Evolutionary conservation across 768 basidiomycete genomes (phyloP).

Genomic region (Russula virescens): DNA sequence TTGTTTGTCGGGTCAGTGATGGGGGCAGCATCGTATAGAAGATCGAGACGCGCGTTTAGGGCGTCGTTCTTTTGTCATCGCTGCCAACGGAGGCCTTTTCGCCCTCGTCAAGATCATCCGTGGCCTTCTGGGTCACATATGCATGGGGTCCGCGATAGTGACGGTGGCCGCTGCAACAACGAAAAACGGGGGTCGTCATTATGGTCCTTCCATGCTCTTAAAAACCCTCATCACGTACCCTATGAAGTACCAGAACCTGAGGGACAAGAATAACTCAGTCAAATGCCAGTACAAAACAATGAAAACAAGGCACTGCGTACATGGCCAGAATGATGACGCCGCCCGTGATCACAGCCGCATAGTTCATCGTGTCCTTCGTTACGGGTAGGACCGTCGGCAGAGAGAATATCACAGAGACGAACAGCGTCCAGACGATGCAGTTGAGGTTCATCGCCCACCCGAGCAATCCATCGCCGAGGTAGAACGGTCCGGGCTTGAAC

Average conservation of each 20-base stretch:
- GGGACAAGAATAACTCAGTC: not conserved
- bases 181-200: not conserved
- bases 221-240: conserved; percentile 17
- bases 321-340: conserved; percentile 33
- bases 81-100: not conserved
- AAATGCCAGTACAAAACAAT: not conserved
- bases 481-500: conserved; percentile 85
- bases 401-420: conserved; percentile 66
- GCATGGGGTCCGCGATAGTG: conserved; percentile 22
- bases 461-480: conserved; percentile 64
- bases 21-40: too few relatives aligned
- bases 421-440: conserved; percentile 67
- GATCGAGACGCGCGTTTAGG: not conserved
- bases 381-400: conserved; percentile 67
- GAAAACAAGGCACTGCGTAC: conserved; percentile 21
- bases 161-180: conserved; percentile 17
- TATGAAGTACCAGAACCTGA: conserved; percentile 27
- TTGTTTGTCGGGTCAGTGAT: too few relatives aligned
- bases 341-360: conserved; percentile 52
- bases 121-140: not conserved
- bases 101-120: too few relatives aligned
- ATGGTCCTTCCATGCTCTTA: not conserved
- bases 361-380: conserved; percentile 71
- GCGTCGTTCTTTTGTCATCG: not conserved
- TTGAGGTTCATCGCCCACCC: conserved; percentile 55